These are phyloP conservation scores for Boletellus ananas DNA, from an alignment of 768 basidiomycete genomes.

Conservation along the genomic window DNA sequence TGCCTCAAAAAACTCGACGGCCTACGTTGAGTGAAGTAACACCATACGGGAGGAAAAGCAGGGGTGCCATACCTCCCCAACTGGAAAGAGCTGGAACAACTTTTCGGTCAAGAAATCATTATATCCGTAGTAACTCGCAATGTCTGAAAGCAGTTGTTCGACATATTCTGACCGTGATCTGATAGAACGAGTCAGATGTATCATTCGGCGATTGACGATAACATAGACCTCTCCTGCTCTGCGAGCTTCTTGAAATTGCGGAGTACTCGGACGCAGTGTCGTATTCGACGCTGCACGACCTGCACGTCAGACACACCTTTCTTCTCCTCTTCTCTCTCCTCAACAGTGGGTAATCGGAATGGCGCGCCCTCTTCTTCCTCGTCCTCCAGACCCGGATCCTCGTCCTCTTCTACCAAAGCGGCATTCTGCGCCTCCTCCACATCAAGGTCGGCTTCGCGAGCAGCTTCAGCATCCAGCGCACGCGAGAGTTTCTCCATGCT, in stretches of 20 bases:
- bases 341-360: constrained; percentile 66
- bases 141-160: constrained; percentile 83
- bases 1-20: constrained; percentile 97
- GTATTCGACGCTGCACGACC: constrained; percentile 74
- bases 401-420: constrained; percentile 44
- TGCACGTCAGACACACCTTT: constrained; percentile 66
- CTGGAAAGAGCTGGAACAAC: constrained; percentile 88
- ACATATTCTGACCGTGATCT: constrained; percentile 90
- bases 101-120: constrained; percentile 94
- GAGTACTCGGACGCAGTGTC: constrained; percentile 68
- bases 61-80: constrained; percentile 67
- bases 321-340: constrained; percentile 72
- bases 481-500: constrained; percentile 83
- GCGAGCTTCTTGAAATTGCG: constrained; percentile 67
- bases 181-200: constrained; percentile 7
- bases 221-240: constrained; percentile 55
- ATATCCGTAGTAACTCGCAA: constrained; percentile 96
- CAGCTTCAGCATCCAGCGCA: constrained; percentile 66
- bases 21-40: constrained; percentile 43
- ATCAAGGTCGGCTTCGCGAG: constrained; percentile 67
- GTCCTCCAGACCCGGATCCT: constrained; percentile 39
- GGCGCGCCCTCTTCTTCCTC: constrained; percentile 34
- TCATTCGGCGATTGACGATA: constrained; percentile 1
- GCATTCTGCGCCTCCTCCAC: constrained; percentile 60
- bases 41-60: not conserved